phyloP scores from a whole-genome alignment of 306 rosid species.

The Ceratonia siliqua region DNA sequence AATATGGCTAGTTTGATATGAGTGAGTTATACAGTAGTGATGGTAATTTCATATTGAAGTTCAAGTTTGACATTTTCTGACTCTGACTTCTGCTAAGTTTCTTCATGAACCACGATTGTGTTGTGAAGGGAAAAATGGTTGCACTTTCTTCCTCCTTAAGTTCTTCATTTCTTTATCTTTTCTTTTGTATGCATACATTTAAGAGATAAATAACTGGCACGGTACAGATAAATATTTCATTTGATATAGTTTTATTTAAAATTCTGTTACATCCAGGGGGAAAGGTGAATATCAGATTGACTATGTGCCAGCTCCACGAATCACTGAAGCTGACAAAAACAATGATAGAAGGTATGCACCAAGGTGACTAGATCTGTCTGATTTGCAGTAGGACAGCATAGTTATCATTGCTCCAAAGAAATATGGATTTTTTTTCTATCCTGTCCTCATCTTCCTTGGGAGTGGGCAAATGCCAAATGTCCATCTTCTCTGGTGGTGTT shows the following conservation, averaged over 20 bases:
- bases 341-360: conserved; percentile 72
- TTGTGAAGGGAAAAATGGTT: conserved; percentile 9
- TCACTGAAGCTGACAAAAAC: conserved; percentile 90
- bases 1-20: neutral
- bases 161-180: neutral
- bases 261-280: conserved; percentile 45
- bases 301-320: conserved; percentile 85
- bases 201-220: neutral
- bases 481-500: conserved; percentile 4
- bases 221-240: neutral
- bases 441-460: conserved; percentile 4
- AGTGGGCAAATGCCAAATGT: conserved; percentile 4
- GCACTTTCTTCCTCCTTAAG: neutral
- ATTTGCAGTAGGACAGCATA: conserved; percentile 16
- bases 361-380: conserved; percentile 20
- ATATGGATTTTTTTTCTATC: neutral
- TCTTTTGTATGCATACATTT: conserved; percentile 1
- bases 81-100: neutral
- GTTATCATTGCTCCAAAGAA: neutral
- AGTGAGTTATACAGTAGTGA: neutral
- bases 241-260: conserved; percentile 13
- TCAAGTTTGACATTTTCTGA: neutral
- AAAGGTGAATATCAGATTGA: conserved; percentile 93
- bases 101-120: neutral
- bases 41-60: neutral